Base-by-base conservation (phyloP, 2,329 filamentous ascomycete genomes). In the Cercospora berteroae region DNA sequence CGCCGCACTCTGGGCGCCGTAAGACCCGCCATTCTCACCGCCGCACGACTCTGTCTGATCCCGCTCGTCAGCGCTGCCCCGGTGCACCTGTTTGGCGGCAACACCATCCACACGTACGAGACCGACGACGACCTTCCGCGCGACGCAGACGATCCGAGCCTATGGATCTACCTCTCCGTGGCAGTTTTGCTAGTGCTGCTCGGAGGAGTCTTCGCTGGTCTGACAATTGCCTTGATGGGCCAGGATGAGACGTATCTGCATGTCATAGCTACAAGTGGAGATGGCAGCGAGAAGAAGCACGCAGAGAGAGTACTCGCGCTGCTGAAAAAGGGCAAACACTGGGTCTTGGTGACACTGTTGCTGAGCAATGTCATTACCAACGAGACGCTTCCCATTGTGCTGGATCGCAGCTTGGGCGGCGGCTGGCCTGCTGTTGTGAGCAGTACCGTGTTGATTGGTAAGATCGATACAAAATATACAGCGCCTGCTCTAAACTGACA, bases 281-380 rank as follows among this genome's bases (percentile, higher is more conserved):
- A 92, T 79, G 93, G 90, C 64, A 84, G 89, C n/a, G 94, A 98
- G 81, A 90, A 89, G 76, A 92, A 89, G 77, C 93, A 97, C 77
- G 95, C 95, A 0, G 87, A 86, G 65, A 90, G 88, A 71, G 95
- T 99, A 10, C 85, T 95, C 73, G 85, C 88, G 52, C 83, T 99
- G 29, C 82, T 99, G 65, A 88, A 92, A 71, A 90, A 87, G 74
- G 95, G 95, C 74, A 99, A 99, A 79, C 95, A 99, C 80, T 99
- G 95, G 95, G 94, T 99, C 20, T 84, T 99, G 66, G 95, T 99
- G 63, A 98, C 95, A 2, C 83, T 99, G 27, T 86, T 99, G 7
- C 84, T 99, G 65, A 93, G 93, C 79, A 99, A 99, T 79, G 95
- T 99, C 77, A 96, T 99, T 75, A 96, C 96, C 72, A 98, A 99